phyloP scores from a whole-genome alignment of 73 alveolate genomes.

The Tetrahymena borealis region DNA sequence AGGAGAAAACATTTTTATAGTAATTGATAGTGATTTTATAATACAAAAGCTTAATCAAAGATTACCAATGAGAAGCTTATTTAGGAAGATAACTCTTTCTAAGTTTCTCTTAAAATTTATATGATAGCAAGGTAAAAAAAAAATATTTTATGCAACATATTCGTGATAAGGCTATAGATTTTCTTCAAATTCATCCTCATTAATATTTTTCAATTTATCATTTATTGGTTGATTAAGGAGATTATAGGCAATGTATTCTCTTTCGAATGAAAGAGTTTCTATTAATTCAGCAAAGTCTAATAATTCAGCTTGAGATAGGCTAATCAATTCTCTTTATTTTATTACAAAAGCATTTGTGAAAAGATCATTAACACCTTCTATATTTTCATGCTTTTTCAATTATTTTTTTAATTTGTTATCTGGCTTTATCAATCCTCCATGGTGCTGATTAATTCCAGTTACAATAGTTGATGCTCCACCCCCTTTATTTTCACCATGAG shows the following conservation, averaged over 20 bases:
- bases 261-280: background rate
- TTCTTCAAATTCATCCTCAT: background rate
- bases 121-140: background rate
- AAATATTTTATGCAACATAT: background rate
- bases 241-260: background rate
- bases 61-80: background rate
- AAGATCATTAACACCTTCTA: background rate
- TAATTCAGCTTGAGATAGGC: background rate
- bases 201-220: background rate
- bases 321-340: background rate
- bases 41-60: background rate
- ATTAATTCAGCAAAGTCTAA: background rate
- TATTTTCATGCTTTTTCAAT: background rate
- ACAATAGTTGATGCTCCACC: no score
- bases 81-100: background rate
- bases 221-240: background rate
- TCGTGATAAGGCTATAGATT: background rate
- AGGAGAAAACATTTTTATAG: no score
- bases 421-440: background rate
- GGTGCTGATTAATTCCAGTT: background rate
- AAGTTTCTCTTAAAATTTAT: background rate
- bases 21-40: background rate
- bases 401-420: background rate
- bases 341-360: background rate
- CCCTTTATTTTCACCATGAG: background rate